Conservation (phyloP, 352 stramenopile genomes). For the Pythium apleroticum region DNA sequence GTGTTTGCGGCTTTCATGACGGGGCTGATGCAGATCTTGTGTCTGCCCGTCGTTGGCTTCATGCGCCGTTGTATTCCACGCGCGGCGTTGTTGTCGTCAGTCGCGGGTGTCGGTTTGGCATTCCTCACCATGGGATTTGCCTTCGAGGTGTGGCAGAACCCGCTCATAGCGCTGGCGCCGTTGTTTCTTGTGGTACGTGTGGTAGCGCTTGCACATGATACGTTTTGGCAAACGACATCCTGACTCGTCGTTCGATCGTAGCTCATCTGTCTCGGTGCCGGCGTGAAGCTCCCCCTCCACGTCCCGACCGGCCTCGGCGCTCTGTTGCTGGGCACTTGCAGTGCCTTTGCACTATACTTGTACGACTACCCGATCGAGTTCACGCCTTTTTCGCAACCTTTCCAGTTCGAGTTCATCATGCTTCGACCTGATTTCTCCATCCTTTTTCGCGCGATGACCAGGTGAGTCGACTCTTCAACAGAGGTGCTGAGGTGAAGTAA, state of each 20-base stretch:
- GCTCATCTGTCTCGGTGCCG: constrained; percentile 42
- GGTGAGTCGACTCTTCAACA: constrained; percentile 18
- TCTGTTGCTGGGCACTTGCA: constrained; percentile 33
- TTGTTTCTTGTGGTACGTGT: constrained; percentile 37
- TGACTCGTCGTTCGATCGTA: background rate
- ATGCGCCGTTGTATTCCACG: constrained; percentile 34
- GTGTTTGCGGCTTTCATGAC: constrained; percentile 41
- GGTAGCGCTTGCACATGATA: background rate
- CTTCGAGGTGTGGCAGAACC: constrained; percentile 46
- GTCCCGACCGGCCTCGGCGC: constrained; percentile 36
- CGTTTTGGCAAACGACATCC: background rate
- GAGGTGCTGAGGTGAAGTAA: too few species aligned
- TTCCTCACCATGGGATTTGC: constrained; percentile 48
- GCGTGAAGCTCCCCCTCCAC: constrained; percentile 41
- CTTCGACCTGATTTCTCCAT: constrained; percentile 23
- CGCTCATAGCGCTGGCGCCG: constrained; percentile 34
- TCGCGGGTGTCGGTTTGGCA: constrained; percentile 38
- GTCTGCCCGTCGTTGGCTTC: constrained; percentile 29
- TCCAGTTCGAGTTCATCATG: constrained; percentile 28
- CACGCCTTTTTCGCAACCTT: constrained; percentile 32
- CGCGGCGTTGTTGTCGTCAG: constrained; percentile 38
- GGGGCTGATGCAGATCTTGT: constrained; percentile 35
- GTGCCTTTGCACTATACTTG: constrained; percentile 30
- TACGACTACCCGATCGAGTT: constrained; percentile 32
- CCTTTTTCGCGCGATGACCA: constrained; percentile 30